Conservation (phyloP, 106 monocot genomes). For the Acanthochlamys bracteata region DNA sequence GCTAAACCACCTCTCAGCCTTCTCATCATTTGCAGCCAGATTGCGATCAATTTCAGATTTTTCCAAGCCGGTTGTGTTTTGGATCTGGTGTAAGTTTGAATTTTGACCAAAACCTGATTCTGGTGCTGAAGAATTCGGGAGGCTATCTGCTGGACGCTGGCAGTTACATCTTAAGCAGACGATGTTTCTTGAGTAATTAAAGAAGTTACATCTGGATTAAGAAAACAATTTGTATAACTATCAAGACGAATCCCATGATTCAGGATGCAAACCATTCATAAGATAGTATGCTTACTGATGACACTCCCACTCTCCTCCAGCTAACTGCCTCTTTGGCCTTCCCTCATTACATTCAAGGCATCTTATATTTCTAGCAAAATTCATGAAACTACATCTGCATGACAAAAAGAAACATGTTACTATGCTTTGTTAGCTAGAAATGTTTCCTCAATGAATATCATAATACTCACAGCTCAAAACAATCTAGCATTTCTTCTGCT, state of each 20-base stretch:
- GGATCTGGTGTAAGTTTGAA: constrained; percentile 59
- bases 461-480: too few relatives aligned
- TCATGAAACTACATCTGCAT: constrained; percentile 93
- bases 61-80: constrained; percentile 28
- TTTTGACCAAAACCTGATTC: constrained; percentile 42
- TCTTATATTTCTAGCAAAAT: constrained; percentile 70
- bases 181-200: constrained; percentile 77
- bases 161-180: constrained; percentile 87
- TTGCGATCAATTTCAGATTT: constrained; percentile 19
- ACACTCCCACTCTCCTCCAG: constrained; percentile 96
- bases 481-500: too few relatives aligned
- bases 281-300: constrained; percentile 66
- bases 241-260: background rate
- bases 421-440: background rate
- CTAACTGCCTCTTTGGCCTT: constrained; percentile 60
- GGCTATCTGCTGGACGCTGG: constrained; percentile 48
- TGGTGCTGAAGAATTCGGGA: constrained; percentile 5
- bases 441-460: too few relatives aligned
- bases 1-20: constrained; percentile 47
- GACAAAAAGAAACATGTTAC: constrained; percentile 5
- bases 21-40: constrained; percentile 62
- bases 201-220: constrained; percentile 31
- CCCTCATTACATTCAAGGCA: constrained; percentile 81
- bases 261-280: background rate
- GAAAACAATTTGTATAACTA: background rate